phyloP scores from a whole-genome alignment of 2,329 filamentous ascomycete species.

The Tolypocladium inflatum region DNA sequence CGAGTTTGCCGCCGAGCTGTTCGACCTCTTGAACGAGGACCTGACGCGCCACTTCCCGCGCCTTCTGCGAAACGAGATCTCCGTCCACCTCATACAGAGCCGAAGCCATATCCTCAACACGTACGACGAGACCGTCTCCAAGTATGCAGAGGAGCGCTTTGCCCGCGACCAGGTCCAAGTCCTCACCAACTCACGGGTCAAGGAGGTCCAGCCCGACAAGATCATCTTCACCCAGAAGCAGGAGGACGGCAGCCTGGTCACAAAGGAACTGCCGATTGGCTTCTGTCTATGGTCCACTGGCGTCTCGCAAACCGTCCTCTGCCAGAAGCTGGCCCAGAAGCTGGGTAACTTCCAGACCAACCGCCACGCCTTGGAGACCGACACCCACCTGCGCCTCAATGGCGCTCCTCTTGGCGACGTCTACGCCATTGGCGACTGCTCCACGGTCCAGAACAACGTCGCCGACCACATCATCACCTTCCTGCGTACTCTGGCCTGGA shows the following conservation, averaged over 20 bases:
- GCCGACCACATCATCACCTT: constrained; percentile 87
- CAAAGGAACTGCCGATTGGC: constrained; percentile 88
- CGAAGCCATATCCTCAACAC: constrained; percentile 94
- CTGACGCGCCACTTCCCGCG: constrained; percentile 74
- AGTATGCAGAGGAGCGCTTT: constrained; percentile 86
- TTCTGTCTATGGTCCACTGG: constrained; percentile 98
- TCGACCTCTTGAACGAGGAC: constrained; percentile 94
- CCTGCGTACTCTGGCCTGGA: constrained; percentile 81
- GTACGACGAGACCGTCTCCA: constrained; percentile 89
- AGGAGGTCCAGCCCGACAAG: constrained; percentile 73
- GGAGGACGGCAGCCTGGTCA: constrained; percentile 62
- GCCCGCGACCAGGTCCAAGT: constrained; percentile 86
- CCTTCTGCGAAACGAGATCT: constrained; percentile 92
- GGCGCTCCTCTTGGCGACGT: constrained; percentile 89
- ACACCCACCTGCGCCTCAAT: constrained; percentile 81
- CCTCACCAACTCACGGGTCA: constrained; percentile 85
- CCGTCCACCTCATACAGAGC: constrained; percentile 93
- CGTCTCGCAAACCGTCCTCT: constrained; percentile 77
- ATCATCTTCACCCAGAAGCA: constrained; percentile 83
- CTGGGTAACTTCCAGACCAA: constrained; percentile 74
- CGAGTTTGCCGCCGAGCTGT: constrained; percentile 94
- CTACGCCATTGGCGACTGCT: constrained; percentile 92
- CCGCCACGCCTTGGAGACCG: constrained; percentile 84
- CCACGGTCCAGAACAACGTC: constrained; percentile 95
- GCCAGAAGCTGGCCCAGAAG: constrained; percentile 65